phyloP scores from a whole-genome alignment of 768 basidiomycete species.

The Filobasidium floriforme region DNA sequence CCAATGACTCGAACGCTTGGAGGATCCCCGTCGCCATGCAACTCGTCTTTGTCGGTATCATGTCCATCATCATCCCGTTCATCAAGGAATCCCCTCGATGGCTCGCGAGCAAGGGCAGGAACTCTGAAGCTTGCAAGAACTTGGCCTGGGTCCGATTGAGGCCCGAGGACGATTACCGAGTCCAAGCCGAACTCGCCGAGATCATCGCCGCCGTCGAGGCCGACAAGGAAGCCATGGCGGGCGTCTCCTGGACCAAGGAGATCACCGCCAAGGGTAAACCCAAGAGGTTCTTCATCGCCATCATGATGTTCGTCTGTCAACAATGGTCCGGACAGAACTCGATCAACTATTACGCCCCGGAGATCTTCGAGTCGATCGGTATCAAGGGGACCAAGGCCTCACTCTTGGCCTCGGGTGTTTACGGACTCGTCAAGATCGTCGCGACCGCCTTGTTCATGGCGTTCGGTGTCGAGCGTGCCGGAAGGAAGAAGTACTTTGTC shows the following conservation, averaged over 20 bases:
- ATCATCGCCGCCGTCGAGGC: slow-evolving; percentile 72
- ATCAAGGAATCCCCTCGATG: slow-evolving; percentile 45
- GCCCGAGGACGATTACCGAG: slow-evolving; percentile 38
- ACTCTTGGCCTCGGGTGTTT: slow-evolving; percentile 46
- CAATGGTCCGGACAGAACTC: slow-evolving; percentile 66
- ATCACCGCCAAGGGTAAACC: slow-evolving; percentile 76
- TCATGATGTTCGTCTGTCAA: slow-evolving; percentile 58
- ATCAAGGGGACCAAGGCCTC: slow-evolving; percentile 39
- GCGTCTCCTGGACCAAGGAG: slow-evolving; percentile 61
- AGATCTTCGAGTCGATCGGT: slow-evolving; percentile 44
- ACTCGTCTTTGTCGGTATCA: slow-evolving; percentile 45
- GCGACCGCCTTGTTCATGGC: slow-evolving; percentile 45
- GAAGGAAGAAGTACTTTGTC: slow-evolving; percentile 51
- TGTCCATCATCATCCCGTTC: slow-evolving; percentile 36
- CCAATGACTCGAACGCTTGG: slow-evolving; percentile 24
- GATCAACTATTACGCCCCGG: slow-evolving; percentile 49
- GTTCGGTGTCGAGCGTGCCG: slow-evolving; percentile 45
- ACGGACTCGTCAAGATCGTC: slow-evolving; percentile 48
- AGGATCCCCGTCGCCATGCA: slow-evolving; percentile 40
- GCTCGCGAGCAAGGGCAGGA: slow-evolving; percentile 43
- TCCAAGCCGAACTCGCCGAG: slow-evolving; percentile 51
- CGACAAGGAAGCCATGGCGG: slow-evolving; percentile 60
- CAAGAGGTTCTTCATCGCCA: slow-evolving; percentile 72
- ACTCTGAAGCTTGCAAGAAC: slow-evolving; percentile 51
- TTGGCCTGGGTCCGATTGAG: slow-evolving; percentile 45